Evolutionary conservation across 805 yeast species (phyloP), one percentile per base, ranked within the genome.

Genomic region (Ascoidea asiatica): DNA sequence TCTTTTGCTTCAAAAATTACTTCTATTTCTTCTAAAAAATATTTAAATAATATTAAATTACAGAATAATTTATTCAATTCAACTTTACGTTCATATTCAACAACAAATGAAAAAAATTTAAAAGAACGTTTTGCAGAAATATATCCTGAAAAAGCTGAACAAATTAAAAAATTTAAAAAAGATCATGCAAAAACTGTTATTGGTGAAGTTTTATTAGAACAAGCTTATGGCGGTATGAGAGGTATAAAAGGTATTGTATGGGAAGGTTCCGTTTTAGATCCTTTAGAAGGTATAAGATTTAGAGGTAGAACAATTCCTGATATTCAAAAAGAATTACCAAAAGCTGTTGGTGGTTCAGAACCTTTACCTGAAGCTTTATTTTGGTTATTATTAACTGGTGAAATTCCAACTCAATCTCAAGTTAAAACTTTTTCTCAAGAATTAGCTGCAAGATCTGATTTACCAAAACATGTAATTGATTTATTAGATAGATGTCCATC

Each of bases 101-200:
- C 17, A 13, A 22, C 41, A 13, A 20, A 21, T 1, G 63, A 59
- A 45, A 61, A 75, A 73, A 80, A 96, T 52, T 75, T 92, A 58
- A 92, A 92, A 69, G 95, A 92, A 68, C 81, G 95, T 63, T 89
- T 92, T 62, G 94, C 88, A 46, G 95, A 86, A 61, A 72, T 86
- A 53, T 77, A 89, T 63, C 97, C 97, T 53, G 88, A 76, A 59
- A 85, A 85, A 72, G 83, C 83, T 56, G 96, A 87, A 65, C 86
- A 88, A 71, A 81, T 92, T 67, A 62, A 68, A 54, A 62, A 79
- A 57, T 79, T 90, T 65, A 88, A 90, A 69, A 74, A 85, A 65
- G 94, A 88, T 59, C 76, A 90, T 66, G 98, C 97, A 57, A 74
- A 79, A 47, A 64, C 69, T 42, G 70, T 67, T 43, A 79, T 83